phyloP scores from a whole-genome alignment of 2,329 filamentous ascomycete genomes.

The Colletotrichum scovillei region DNA sequence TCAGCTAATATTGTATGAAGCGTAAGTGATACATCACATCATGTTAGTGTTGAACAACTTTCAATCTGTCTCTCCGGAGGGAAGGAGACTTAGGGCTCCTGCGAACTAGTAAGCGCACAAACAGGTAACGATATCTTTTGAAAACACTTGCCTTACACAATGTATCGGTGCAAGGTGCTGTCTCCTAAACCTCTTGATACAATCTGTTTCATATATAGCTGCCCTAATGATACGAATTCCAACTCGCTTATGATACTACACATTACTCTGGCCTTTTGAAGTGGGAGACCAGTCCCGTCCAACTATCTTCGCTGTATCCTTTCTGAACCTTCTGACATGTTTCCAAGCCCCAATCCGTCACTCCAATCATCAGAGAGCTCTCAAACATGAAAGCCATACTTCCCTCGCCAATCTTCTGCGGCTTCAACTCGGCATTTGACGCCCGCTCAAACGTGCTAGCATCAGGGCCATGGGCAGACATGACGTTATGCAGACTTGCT shows the following conservation, averaged over 20 bases:
- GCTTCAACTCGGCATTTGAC: constrained; percentile 54
- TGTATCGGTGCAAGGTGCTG: rapidly evolving
- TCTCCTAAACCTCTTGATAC: background rate
- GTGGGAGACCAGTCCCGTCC: constrained; percentile 49
- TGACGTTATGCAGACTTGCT: constrained; percentile 65
- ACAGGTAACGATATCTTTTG: too few relatives aligned
- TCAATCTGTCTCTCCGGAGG: too few relatives aligned
- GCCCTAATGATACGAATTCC: background rate
- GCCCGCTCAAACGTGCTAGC: constrained; percentile 58
- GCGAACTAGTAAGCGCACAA: too few relatives aligned
- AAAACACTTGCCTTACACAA: background rate
- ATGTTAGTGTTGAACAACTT: too few relatives aligned
- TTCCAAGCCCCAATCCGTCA: constrained; percentile 63
- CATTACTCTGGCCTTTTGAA: constrained; percentile 10
- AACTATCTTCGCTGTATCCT: constrained; percentile 74
- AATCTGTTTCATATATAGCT: background rate
- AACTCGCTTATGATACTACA: background rate
- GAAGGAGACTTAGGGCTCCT: too few relatives aligned
- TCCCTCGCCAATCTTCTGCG: constrained; percentile 55
- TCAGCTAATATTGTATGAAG: rapidly evolving
- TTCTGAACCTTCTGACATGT: constrained; percentile 54
- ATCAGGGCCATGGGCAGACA: constrained; percentile 65
- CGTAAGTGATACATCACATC: too few relatives aligned
- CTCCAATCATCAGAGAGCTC: constrained; percentile 61
- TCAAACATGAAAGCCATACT: constrained; percentile 65